These are phyloP conservation scores for Ceratocystis lukuohia DNA, from an alignment of 2,329 filamentous ascomycete genomes.

Conservation along the genomic window DNA sequence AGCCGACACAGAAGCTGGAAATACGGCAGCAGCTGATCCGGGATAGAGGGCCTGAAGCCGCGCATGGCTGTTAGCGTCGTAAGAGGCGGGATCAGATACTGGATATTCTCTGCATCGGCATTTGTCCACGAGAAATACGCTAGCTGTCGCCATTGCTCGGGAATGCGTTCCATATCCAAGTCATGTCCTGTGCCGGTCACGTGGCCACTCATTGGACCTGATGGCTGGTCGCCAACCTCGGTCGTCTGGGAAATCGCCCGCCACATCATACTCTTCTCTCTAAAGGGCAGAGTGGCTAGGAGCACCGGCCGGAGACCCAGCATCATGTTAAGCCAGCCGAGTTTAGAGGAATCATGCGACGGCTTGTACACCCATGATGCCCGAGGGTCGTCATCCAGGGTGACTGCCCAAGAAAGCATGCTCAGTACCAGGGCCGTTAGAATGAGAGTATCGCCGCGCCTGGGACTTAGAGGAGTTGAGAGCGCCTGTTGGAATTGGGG, in stretches of 20 bases:
- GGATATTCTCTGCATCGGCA: constrained; percentile 15
- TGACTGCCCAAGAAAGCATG: constrained; percentile 22
- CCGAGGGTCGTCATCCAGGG: constrained; percentile 18
- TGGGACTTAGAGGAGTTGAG: constrained; percentile 19
- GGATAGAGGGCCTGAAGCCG: constrained; percentile 6
- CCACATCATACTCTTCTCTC: constrained; percentile 21
- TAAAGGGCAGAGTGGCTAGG: constrained; percentile 20
- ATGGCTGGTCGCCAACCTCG: constrained; percentile 16
- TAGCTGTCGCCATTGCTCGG: constrained; percentile 20
- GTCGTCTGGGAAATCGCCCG: constrained; percentile 17
- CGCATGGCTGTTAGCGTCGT: constrained; percentile 15
- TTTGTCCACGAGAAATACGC: constrained; percentile 15
- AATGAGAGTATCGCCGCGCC: constrained; percentile 22
- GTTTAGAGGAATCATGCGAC: constrained; percentile 16
- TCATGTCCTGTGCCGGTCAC: constrained; percentile 17
- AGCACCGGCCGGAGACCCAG: constrained; percentile 23
- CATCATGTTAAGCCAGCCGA: constrained; percentile 23
- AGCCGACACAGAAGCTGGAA: constrained; percentile 22
- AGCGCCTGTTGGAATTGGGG: constrained; percentile 22
- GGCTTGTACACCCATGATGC: constrained; percentile 22
- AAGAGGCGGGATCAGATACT: constrained; percentile 20
- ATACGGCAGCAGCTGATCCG: constrained; percentile 21
- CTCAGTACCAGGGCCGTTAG: constrained; percentile 23
- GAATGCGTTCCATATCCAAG: constrained; percentile 20
- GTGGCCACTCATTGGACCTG: constrained; percentile 19